Evolutionary conservation across 495 filamentous ascomycete genomes (phyloP).

Genomic region (Hamigera avellanea): DNA sequence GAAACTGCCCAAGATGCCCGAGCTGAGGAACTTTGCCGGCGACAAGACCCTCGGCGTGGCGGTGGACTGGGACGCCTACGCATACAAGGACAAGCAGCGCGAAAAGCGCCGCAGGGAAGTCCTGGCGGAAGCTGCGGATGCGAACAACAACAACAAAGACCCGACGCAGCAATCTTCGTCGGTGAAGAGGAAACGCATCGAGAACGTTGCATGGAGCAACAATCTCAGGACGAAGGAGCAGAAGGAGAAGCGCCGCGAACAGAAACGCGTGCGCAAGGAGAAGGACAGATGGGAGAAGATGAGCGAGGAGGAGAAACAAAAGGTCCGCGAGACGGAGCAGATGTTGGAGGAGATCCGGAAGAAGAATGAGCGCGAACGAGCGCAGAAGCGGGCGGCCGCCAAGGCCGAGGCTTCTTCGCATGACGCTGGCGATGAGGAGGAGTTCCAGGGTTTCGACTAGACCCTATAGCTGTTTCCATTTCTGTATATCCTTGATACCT

Average conservation of each 20-base stretch:
- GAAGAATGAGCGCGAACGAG: slow-evolving; percentile 34
- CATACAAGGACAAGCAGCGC: slow-evolving; percentile 67
- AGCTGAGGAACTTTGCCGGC: slow-evolving; percentile 57
- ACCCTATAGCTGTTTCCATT: too few species aligned
- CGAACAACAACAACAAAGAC: slow-evolving; percentile 10
- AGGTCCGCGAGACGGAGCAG: slow-evolving; percentile 56
- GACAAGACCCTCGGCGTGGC: slow-evolving; percentile 51
- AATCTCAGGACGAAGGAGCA: slow-evolving; percentile 62
- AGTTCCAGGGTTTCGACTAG: slow-evolving; percentile 32
- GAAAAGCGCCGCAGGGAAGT: slow-evolving; percentile 58
- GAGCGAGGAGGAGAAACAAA: slow-evolving; percentile 59
- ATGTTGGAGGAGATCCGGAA: slow-evolving; percentile 63
- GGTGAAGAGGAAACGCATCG: slow-evolving; percentile 31
- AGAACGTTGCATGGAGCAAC: slow-evolving; percentile 68
- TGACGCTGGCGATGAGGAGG: slow-evolving; percentile 15
- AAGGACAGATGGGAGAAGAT: slow-evolving; percentile 55
- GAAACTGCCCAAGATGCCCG: slow-evolving; percentile 88
- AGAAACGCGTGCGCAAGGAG: slow-evolving; percentile 62
- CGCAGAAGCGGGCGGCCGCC: slow-evolving; percentile 8
- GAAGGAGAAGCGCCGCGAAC: slow-evolving; percentile 56
- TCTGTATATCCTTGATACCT: too few species aligned
- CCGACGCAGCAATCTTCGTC: slow-evolving; percentile 14
- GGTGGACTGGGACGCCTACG: slow-evolving; percentile 47
- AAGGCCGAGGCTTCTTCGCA: slow-evolving; percentile 9
- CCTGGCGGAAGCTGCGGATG: slow-evolving; percentile 30